Evolutionary conservation across 2,329 filamentous ascomycete species (phyloP), one percentile per base, ranked within the genome.

Genomic region (Ophiostoma ips): DNA sequence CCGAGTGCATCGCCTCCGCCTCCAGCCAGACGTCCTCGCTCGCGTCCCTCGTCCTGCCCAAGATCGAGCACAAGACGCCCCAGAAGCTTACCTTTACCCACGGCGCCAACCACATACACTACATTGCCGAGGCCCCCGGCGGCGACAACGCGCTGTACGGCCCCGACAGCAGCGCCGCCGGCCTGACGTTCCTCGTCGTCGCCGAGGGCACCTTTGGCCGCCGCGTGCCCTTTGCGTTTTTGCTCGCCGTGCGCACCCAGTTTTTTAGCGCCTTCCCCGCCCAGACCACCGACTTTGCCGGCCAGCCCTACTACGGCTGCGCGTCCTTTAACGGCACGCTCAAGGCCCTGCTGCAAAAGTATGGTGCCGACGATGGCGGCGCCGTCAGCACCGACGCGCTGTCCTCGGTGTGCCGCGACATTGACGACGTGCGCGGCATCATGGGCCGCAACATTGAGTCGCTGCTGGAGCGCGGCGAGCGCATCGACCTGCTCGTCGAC

Each of bases 381-480:
- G 24, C 24, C 40, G 12, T 33, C 41, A 76, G 84, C 66, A 73
- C 84, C 59, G 87, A 96, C 69, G 87, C 89, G 54, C 79, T 96
- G 53, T 73, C 77, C 49, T 89, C 84, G 54, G 90, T 87, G 35
- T 83, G 87, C 66, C 75, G 79, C 51, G 92, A 96, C 68, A 95
- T 98, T 59, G 89, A 95, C 57, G 89, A 87, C 60, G 88, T 94
- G 48, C 72, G 84, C 50, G 86, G 88, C 55, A 94, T 95, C 64
- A 95, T 95, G 89, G 94, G 87, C 51, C 81, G 88, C 70, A 95
- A 95, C 63, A 95, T 95, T 57, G 89, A 95, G 72, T 77, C 84
- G 48, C 75, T 95, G 55, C 70, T 95, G 37, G 87, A 95, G 73
- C 73, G 89, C 33, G 89, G 92, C 35, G 92, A 98, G 75, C 75